These are phyloP conservation scores for Vitis hybrid DNA, from an alignment of 177 flowering plant genomes.

Conservation along the genomic window DNA sequence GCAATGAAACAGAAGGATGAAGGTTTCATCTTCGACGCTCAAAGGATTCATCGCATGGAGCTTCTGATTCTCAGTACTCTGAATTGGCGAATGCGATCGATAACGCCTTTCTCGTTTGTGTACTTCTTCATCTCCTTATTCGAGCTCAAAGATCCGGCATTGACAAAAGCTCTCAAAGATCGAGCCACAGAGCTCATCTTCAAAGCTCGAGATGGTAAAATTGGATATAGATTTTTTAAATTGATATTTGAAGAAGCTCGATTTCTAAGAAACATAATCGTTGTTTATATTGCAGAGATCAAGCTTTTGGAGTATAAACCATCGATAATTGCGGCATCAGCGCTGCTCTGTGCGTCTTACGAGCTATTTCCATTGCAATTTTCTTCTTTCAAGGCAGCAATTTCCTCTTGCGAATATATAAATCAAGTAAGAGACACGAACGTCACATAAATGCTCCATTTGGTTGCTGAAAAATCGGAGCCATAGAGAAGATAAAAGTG, in stretches of 20 bases:
- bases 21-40: conserved; percentile 46
- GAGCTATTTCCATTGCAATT: conserved; percentile 32
- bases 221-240: neutral
- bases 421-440: conserved; percentile 21
- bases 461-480: neutral
- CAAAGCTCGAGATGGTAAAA: conserved; percentile 28
- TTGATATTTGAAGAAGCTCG: neutral
- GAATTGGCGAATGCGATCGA: conserved; percentile 47
- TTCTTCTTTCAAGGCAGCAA: conserved; percentile 16
- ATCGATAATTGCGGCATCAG: conserved; percentile 43
- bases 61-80: conserved; percentile 56
- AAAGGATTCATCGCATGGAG: conserved; percentile 58
- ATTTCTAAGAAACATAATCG: neutral
- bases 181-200: conserved; percentile 32
- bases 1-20: conserved; percentile 35
- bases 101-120: conserved; percentile 43
- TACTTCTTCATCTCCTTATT: conserved; percentile 30
- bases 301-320: conserved; percentile 39
- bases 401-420: conserved; percentile 26
- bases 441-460: neutral
- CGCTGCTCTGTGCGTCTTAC: conserved; percentile 26
- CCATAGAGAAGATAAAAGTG: neutral
- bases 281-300: conserved; percentile 24
- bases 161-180: conserved; percentile 28
- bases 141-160: conserved; percentile 23